Conservation (phyloP, 2,329 filamentous ascomycete genomes). For the Penicillium sclerotiorum region DNA sequence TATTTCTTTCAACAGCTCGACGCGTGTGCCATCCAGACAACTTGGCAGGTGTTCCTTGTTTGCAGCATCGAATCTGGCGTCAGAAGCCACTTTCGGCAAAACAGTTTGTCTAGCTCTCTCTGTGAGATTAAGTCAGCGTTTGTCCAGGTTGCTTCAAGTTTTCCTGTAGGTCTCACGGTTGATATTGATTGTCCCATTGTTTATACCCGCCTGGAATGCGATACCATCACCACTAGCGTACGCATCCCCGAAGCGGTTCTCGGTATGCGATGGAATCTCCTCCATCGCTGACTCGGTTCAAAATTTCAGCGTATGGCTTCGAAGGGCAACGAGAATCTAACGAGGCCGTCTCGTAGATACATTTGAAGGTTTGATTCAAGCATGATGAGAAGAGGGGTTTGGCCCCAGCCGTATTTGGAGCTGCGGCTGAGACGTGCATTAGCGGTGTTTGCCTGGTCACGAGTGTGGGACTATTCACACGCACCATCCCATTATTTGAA, state of each 20-base stretch:
- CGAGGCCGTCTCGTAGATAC: background rate
- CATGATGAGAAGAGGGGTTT: background rate
- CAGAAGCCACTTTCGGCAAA: background rate
- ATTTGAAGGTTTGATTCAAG: no score
- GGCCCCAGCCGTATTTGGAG: background rate
- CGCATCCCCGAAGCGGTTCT: background rate
- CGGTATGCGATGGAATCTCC: background rate
- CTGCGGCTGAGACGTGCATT: background rate
- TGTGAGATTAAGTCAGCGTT: slow-evolving; percentile 2
- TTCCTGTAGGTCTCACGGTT: background rate
- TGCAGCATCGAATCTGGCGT: background rate
- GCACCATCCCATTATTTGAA: no score
- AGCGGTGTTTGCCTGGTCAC: background rate
- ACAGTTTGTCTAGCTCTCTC: background rate
- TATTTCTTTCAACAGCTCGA: background rate
- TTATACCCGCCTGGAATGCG: slow-evolving; percentile 3
- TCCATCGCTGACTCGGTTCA: background rate
- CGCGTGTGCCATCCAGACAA: background rate
- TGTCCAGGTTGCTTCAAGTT: background rate
- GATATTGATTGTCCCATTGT: slow-evolving; percentile 3
- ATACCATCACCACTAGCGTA: slow-evolving; percentile 6
- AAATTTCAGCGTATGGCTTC: background rate
- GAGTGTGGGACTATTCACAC: no score
- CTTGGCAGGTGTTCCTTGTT: background rate
- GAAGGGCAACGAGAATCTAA: background rate